Evolutionary conservation across 2,329 filamentous ascomycete genomes (phyloP), one percentile per base, ranked within the genome.

Genomic region (Ophiostoma tasmaniense): DNA sequence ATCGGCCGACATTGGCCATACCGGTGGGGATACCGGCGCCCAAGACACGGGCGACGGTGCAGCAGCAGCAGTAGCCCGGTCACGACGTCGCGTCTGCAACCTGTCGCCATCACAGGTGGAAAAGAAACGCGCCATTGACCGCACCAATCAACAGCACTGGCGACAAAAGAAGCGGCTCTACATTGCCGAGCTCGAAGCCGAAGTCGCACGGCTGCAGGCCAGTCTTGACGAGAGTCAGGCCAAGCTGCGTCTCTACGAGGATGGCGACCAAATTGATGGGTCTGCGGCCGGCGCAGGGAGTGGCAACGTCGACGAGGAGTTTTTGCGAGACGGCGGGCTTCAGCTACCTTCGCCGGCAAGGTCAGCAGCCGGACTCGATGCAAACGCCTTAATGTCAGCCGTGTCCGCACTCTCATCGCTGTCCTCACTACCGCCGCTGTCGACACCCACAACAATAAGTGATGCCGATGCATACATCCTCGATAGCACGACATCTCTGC

Each of bases 71-170:
- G 67, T 50, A 1, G 68, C 68, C 5, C 68, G 68, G 8, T 62
- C 55, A 6, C 68, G 68, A 17, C 66, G 66, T 5, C 66, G 68
- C 13, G 66, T 70, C 25, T 61, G 61, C 67, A 89, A 90, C 73
- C 83, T 89, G 76, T 91, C 89, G 1, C 87, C 89, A 45, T 90
- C 93, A 74, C 89, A 93, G 78, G 81, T 93, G 66, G 86, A 87
- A 70, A 90, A 91, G 77, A 87, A 87, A 75, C 80, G 85, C 69
- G 84, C 84, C 39, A 87, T 70, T 20, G 68, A 70, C 66, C 66
- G 66, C 13, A 52, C 68, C 25, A 70, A 70, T 35, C 68, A 68
- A 62, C 62, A 70, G 37, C 68, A 70, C 20, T 70, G 68, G 66
- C 68, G 66, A 7, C 68, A 66, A 50, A 66, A 67, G 22, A 70